Evolutionary conservation across 768 basidiomycete genomes (phyloP), one percentile per base, ranked within the genome.

Genomic region (Lentinula lateritia): DNA sequence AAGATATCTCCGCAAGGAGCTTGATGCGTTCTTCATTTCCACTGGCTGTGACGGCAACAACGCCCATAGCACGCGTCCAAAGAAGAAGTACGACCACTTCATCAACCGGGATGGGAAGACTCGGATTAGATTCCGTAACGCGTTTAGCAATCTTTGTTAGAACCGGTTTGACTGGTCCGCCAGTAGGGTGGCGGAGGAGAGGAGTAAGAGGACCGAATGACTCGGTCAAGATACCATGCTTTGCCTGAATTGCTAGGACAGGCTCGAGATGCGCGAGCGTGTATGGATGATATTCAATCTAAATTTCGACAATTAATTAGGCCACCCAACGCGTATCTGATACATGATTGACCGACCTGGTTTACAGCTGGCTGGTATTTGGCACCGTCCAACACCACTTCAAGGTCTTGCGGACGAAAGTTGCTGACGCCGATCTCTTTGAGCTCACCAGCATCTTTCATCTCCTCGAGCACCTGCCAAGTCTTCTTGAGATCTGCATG

Each of bases 361-460:
- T 85, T 83, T 18, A 81, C 79, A 13, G 79, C 81, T 4, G 83
- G 83, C n/a, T 77, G 76, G 64, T 81, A 72, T 62, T 74, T 82
- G 20, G 77, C 78, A 2, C 71, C 76, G 28, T 78, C 72, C 7
- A 81, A 63, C 28, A 84, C 68, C 3, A 70, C 67, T 52, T 82
- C 73, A 12, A 85, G 65, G 62, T 80, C 75, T 62, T 77, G 73
- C 32, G 78, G 73, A 20, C 74, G 72, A 69, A 81, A 82, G 72
- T 85, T 84, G 66, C 78, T 79, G 28, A 84, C 80, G n/a, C 83
- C 82, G 61, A 80, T 78, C 63, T 73, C 76, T 62, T 74, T 74
- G 20, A 76, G 68, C 57, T 73, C 72, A 13, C 74, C 74, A 39
- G 73, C 75, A 28, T 67, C 67, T 67, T 82, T 79, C 54, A 80